Percentiles rank a stretch among this genome's conserved stretches.
Evolutionary conservation across 2,329 filamentous ascomycete species (phyloP).

Genomic region (Penicillium brasilianum): DNA sequence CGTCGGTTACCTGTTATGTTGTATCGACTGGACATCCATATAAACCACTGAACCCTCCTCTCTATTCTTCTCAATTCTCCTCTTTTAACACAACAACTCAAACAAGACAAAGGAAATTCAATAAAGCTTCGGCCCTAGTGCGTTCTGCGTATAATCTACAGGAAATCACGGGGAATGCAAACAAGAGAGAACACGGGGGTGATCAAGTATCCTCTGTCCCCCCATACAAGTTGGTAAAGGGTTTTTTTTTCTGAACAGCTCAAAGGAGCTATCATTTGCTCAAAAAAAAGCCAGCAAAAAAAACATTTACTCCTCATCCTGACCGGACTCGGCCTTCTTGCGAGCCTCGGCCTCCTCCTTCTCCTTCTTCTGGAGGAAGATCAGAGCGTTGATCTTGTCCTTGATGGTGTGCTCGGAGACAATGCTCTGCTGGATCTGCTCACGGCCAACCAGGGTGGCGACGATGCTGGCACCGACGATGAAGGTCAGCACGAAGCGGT

Average conservation of each 20-base stretch:
- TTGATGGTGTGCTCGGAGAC: conserved; percentile 44
- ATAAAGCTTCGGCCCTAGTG: conserved; percentile 36
- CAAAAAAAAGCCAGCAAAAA: conserved; percentile 18
- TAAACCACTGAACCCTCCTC: background rate
- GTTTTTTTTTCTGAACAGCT: conserved; percentile 3
- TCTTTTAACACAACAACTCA: conserved; percentile 11
- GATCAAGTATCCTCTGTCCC: conserved; percentile 9
- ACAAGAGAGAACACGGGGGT: conserved; percentile 28
- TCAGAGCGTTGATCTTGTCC: conserved; percentile 60
- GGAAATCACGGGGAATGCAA: conserved; percentile 39
- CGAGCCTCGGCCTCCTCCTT: conserved; percentile 51
- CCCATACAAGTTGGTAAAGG: conserved; percentile 9
- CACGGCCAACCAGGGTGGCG: conserved; percentile 78
- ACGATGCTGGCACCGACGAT: conserved; percentile 84
- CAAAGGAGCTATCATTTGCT: background rate
- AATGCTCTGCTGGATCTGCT: conserved; percentile 65
- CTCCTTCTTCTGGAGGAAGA: conserved; percentile 54
- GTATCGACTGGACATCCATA: background rate
- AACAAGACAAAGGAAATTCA: conserved; percentile 32
- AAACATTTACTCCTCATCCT: conserved; percentile 42
- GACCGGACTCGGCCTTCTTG: conserved; percentile 35
- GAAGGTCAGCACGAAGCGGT: conserved; percentile 91
- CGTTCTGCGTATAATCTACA: conserved; percentile 44
- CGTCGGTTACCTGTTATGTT: background rate
- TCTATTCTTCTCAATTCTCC: conserved; percentile 1